Base-by-base conservation (phyloP, 768 basidiomycete genomes). In the Fistulinella prunicolor region DNA sequence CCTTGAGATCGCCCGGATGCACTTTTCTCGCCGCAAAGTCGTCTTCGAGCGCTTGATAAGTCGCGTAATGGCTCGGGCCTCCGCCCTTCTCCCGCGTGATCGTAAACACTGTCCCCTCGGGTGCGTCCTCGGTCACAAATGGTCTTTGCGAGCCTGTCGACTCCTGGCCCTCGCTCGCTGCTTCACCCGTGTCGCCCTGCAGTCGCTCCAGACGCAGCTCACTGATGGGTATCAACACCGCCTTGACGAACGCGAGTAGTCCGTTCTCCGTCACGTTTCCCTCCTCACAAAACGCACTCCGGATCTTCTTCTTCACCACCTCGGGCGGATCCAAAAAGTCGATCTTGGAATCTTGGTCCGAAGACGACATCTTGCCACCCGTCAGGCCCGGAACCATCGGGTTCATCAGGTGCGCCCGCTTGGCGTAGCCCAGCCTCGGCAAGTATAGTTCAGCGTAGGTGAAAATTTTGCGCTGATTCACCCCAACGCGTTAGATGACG, bases 341-440 rank as follows among this genome's bases (percentile, higher is more conserved):
- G 65, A 98, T 95, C 70, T 99, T 99, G 54, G 89, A 94, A 66
- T 96, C 91, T 24, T 93, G 93, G 58, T 98, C 95, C 1, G 95
- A 98, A 1, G 94, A 86, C 14, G 94, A 96, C 96, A 99, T 98
- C 65, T 99, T 99, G 16, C 92, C 90, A 26, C 94, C 94, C 36
- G 85, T 84, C 28, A 96, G 77, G 37, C 94, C 94, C 24, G 94
- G 94, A 0, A 98, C 92, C 94, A 98, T 98, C 28, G 81, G 74
- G 70, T 97, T 99, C 96, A 99, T 99, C 38, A 99, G 76, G 66
- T 99, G 96, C 0, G 94, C 89, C 28, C 95, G 91, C 69, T 96
- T 97, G 44, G 74, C 71, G 73, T 97, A 98, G 29, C 95, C 96
- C 26, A 98, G 78, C 53, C 82, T 78, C 4, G 96, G 96, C 44